Evolutionary conservation across 108 stramenopile species (phyloP).

Genomic region (Cyclotella baltica): DNA sequence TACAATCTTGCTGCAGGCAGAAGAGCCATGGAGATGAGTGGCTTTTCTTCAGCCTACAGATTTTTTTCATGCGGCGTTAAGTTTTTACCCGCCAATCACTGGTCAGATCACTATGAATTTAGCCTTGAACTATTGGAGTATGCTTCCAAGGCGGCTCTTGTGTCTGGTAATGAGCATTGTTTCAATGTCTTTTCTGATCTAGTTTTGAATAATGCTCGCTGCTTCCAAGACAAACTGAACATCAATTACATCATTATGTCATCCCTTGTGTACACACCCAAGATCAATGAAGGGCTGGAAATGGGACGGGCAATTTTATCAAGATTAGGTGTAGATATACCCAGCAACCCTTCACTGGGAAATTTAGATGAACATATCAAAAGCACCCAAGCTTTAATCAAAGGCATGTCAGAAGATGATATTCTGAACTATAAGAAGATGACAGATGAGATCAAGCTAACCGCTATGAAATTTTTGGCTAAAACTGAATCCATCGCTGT

Average conservation of each 20-base stretch:
- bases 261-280: background rate
- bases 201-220: constrained; percentile 7
- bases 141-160: constrained; percentile 18
- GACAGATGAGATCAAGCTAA: constrained; percentile 10
- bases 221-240: constrained; percentile 32
- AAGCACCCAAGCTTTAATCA: constrained; percentile 3
- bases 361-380: background rate
- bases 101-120: constrained; percentile 30
- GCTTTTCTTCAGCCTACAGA: constrained; percentile 12
- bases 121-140: constrained; percentile 33
- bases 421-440: constrained; percentile 16
- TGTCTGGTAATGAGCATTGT: background rate
- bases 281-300: constrained; percentile 11
- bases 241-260: constrained; percentile 1
- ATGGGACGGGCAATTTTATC: background rate
- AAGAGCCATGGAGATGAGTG: constrained; percentile 27
- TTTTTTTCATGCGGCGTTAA: constrained; percentile 28
- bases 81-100: constrained; percentile 21
- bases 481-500: background rate
- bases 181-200: background rate
- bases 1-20: constrained; percentile 30
- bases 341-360: background rate
- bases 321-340: constrained; percentile 13
- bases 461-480: constrained; percentile 28
- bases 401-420: constrained; percentile 10